These are phyloP conservation scores for Thielaviopsis punctulata DNA, from an alignment of 2,329 filamentous ascomycete genomes.

Conservation along the genomic window DNA sequence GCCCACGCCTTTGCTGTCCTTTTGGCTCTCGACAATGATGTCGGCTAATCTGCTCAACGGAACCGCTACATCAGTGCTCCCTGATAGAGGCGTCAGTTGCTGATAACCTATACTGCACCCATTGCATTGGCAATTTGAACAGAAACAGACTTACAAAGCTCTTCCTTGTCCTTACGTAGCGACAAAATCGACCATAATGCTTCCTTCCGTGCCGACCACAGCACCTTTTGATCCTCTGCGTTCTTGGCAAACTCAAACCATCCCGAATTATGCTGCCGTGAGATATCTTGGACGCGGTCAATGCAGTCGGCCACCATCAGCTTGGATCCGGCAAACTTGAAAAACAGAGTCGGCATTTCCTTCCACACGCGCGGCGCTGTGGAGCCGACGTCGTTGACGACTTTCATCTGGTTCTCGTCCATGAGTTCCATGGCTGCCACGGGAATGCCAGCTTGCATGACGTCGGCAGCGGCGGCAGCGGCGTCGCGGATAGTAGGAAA, in stretches of 20 bases:
- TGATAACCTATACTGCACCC: neutral
- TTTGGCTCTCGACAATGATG: conserved; percentile 69
- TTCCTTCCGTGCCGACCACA: conserved; percentile 72
- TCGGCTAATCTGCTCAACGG: conserved; percentile 59
- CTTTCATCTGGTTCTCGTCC: conserved; percentile 76
- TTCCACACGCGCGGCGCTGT: conserved; percentile 55
- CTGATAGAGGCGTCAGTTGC: conserved; percentile 17
- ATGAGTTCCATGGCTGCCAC: conserved; percentile 71
- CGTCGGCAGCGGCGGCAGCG: conserved; percentile 52
- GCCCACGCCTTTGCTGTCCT: conserved; percentile 71
- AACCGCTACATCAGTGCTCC: conserved; percentile 74
- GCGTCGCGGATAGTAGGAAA: conserved; percentile 65
- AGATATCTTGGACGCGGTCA: conserved; percentile 47
- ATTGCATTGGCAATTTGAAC: neutral
- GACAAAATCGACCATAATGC: conserved; percentile 72
- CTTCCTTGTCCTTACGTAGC: conserved; percentile 45
- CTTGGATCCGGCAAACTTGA: conserved; percentile 71
- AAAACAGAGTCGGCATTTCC: conserved; percentile 62
- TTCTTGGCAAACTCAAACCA: conserved; percentile 63
- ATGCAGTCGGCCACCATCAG: conserved; percentile 67
- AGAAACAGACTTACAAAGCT: conserved; percentile 44
- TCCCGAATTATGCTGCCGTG: conserved; percentile 44
- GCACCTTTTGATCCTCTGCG: conserved; percentile 50
- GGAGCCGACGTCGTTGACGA: conserved; percentile 58
- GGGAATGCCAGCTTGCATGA: conserved; percentile 60